Evolutionary conservation across 352 stramenopile genomes (phyloP).

Genomic region (Phytophthora europaea): DNA sequence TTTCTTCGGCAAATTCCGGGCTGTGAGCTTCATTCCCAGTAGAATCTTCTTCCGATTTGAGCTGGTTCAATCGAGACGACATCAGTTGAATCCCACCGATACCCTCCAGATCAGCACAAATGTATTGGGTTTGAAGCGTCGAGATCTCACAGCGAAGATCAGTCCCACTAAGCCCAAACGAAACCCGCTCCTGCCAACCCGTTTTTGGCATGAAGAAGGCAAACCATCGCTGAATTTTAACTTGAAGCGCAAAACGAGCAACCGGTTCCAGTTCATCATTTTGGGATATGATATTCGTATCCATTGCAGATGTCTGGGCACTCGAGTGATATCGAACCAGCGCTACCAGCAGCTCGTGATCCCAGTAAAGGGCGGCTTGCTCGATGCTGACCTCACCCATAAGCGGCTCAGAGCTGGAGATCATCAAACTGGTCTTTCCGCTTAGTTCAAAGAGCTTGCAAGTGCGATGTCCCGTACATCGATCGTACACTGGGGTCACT

Average conservation of each 20-base stretch:
- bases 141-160: slow-evolving; percentile 54
- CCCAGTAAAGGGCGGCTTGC: slow-evolving; percentile 74
- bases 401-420: slow-evolving; percentile 64
- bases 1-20: slow-evolving; percentile 38
- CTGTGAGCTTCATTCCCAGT: background rate
- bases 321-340: slow-evolving; percentile 67
- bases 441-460: slow-evolving; percentile 70
- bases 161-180: slow-evolving; percentile 51
- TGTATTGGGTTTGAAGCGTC: slow-evolving; percentile 45
- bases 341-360: slow-evolving; percentile 71
- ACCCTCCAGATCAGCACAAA: slow-evolving; percentile 43
- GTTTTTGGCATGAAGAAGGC: slow-evolving; percentile 64
- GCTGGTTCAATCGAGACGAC: slow-evolving; percentile 48
- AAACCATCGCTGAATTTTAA: slow-evolving; percentile 64
- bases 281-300: background rate
- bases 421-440: slow-evolving; percentile 60
- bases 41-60: background rate
- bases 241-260: slow-evolving; percentile 46
- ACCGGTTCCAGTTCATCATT: background rate
- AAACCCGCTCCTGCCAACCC: slow-evolving; percentile 50
- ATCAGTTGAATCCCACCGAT: slow-evolving; percentile 52
- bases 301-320: background rate
- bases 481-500: slow-evolving; percentile 57
- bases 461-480: slow-evolving; percentile 44
- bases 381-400: slow-evolving; percentile 60